Conservation (phyloP, 31 red algal genomes). For the Porphyra umbilicalis region DNA sequence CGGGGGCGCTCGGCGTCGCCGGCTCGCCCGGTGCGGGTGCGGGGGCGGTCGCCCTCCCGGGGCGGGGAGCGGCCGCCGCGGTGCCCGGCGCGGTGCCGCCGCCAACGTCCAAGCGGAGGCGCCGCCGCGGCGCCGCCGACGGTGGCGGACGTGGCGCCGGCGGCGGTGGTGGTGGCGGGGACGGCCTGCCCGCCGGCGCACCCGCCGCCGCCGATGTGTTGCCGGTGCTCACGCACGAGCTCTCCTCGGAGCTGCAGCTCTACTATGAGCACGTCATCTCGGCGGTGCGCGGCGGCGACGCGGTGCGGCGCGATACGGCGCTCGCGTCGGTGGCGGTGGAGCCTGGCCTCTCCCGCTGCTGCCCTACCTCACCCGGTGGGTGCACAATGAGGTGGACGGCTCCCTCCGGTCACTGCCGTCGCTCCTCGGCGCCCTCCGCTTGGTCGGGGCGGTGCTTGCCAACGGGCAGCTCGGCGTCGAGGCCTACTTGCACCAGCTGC, state of each 20-base stretch:
- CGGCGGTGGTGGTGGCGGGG: background rate
- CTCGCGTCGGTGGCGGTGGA: slow-evolving; percentile 59
- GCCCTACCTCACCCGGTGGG: slow-evolving; percentile 77
- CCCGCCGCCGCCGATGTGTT: slow-evolving; percentile 30
- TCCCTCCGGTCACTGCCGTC: slow-evolving; percentile 15
- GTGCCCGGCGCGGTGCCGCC: slow-evolving; percentile 56
- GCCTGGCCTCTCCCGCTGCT: slow-evolving; percentile 68
- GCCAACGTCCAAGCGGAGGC: slow-evolving; percentile 27
- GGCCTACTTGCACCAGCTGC: slow-evolving; percentile 78
- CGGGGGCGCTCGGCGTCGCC: background rate
- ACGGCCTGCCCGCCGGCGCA: background rate
- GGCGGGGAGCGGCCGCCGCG: background rate
- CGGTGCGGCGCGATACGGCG: slow-evolving; percentile 43
- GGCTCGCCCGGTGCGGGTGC: too few species aligned
- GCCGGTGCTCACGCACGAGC: slow-evolving; percentile 59
- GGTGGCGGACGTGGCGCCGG: background rate
- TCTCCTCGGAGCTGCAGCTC: slow-evolving; percentile 78
- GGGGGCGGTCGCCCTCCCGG: background rate
- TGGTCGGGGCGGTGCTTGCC: slow-evolving; percentile 69
- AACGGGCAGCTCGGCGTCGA: slow-evolving; percentile 76
- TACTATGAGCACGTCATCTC: slow-evolving; percentile 67
- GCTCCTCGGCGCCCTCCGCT: slow-evolving; percentile 48
- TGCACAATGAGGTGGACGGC: slow-evolving; percentile 35
- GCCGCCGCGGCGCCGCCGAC: background rate
- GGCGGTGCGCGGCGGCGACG: slow-evolving; percentile 40